These are phyloP conservation scores for Rhizopogon hawkerae DNA, from an alignment of 1,284 basidiomycete genomes.

Conservation along the genomic window DNA sequence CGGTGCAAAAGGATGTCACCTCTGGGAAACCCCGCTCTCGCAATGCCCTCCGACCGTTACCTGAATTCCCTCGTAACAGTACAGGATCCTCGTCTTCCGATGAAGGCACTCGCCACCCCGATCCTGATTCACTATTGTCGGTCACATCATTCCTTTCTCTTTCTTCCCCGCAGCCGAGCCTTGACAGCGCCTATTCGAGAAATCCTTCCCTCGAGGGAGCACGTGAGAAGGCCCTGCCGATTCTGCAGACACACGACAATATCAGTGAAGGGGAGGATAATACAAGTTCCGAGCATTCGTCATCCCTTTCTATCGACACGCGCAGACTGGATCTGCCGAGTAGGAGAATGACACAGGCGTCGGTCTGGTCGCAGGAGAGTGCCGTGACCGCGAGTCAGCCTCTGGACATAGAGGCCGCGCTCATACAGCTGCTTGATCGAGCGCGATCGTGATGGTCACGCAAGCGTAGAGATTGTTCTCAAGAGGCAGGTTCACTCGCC, in stretches of 20 bases:
- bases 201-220: neutral
- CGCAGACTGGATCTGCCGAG: neutral
- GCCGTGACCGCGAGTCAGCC: constrained; percentile 6
- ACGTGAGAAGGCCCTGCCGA: constrained; percentile 9
- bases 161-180: neutral
- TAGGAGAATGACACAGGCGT: constrained; percentile 11
- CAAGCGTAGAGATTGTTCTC: neutral
- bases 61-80: constrained; percentile 4
- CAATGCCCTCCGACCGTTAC: constrained; percentile 3
- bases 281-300: neutral
- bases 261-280: constrained; percentile 7
- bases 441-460: neutral
- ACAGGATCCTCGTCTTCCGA: neutral
- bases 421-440: constrained; percentile 2
- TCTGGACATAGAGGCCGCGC: constrained; percentile 6
- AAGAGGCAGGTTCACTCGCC: constrained; percentile 3
- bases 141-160: neutral
- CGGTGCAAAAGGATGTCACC: constrained; percentile 3
- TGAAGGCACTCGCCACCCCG: neutral
- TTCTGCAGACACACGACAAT: neutral
- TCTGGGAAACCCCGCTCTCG: neutral
- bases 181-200: constrained; percentile 8
- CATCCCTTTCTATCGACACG: neutral
- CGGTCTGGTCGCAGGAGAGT: constrained; percentile 13
- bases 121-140: neutral